Evolutionary conservation across 2,329 filamentous ascomycete species (phyloP), one percentile per base, ranked within the genome.

Genomic region (Fusarium longipes): DNA sequence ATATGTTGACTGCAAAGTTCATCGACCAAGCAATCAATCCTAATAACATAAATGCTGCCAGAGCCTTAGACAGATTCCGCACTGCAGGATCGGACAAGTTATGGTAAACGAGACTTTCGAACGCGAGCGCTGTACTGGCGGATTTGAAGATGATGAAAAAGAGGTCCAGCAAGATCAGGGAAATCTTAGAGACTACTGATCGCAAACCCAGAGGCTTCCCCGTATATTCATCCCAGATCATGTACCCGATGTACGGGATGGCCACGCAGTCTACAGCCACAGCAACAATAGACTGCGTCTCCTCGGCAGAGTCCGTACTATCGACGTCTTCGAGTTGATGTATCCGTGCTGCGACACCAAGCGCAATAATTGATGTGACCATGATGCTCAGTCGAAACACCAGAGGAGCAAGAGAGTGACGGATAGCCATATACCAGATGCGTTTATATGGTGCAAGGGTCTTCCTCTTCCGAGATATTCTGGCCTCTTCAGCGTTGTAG

Each of bases 81-180:
- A 82, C 78, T 44, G 77, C 61, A 17, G 63, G 67, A 42, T 77
- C 71, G 24, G 74, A 73, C 11, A 77, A 67, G 50, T 80, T 78
- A 74, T 84, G 78, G 75, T 86, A 84, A 77, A 93, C 90, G 53
- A 97, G 82, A 10, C 93, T 91, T 75, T 93, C 91, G 76, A 97
- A 97, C 3, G 95, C 94, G 67, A 99, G 82, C 38, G 93, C 92
- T 25, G 97, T 86, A 79, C 97, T 98, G 50, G 94, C 93, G 6
- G 94, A 93, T 78, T 97, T 95, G 81, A 99, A 97, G 39, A 98
- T 94, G 74, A 99, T 97, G 77, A 99, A 99, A 74, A 97, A 90
- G 5, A 99, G 84, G 79, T 99, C 96, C 57, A 97, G 86, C 54
- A 99, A 87, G 62, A 98, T 92, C 48, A 99, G 87, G 15, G 92